These are phyloP conservation scores for Phytophthora sansomeana DNA, from an alignment of 352 stramenopile species.

Conservation along the genomic window DNA sequence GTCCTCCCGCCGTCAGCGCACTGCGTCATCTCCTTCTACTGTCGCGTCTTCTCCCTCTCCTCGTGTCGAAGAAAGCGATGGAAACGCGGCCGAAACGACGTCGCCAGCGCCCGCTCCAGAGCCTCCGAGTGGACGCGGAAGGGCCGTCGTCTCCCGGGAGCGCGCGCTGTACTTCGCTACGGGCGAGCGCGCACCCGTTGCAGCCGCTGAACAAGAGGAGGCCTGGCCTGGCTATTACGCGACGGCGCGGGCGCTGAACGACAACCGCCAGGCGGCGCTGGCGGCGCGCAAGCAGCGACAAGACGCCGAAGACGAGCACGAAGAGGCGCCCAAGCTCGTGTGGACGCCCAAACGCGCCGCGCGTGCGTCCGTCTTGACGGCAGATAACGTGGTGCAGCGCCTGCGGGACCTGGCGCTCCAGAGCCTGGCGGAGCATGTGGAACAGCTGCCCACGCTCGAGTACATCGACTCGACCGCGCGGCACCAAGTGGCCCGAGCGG, in stretches of 20 bases:
- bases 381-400: constrained; percentile 54
- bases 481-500: constrained; percentile 61
- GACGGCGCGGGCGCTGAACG: constrained; percentile 64
- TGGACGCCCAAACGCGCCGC: constrained; percentile 67
- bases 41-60: not conserved
- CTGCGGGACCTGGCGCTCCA: constrained; percentile 66
- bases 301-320: constrained; percentile 27
- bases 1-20: constrained; percentile 15
- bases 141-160: constrained; percentile 45
- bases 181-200: constrained; percentile 16
- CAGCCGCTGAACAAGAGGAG: constrained; percentile 25
- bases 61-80: not conserved
- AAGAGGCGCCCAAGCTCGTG: constrained; percentile 27
- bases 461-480: constrained; percentile 73
- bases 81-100: not conserved
- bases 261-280: constrained; percentile 72
- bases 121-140: constrained; percentile 23
- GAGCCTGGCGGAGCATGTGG: constrained; percentile 68
- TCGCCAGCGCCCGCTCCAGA: not conserved
- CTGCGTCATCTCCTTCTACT: not conserved
- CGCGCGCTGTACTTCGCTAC: constrained; percentile 63
- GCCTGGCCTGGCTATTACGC: constrained; percentile 84
- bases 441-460: constrained; percentile 70
- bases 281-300: constrained; percentile 59
- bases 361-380: constrained; percentile 53